Evolutionary conservation across 2,329 filamentous ascomycete species (phyloP).

Genomic region (Elsinoe ampelina): DNA sequence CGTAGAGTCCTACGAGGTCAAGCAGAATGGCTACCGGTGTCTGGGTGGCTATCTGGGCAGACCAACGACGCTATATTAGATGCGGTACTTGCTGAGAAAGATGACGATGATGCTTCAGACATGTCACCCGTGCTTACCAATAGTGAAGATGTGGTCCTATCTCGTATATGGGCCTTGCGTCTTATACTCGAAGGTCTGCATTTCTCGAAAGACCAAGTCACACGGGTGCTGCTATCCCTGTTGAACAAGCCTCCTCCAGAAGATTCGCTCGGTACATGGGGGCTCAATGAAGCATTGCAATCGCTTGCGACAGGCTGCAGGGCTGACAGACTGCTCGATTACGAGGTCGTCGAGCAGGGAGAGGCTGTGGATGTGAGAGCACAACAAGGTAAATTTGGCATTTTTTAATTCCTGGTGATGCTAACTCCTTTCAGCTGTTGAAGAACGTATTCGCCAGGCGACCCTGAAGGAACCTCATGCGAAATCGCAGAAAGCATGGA

Average conservation of each 20-base stretch:
- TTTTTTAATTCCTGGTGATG: background rate
- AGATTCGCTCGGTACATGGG: constrained; percentile 58
- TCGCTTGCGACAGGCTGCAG: constrained; percentile 77
- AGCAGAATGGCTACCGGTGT: constrained; percentile 60
- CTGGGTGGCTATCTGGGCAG: constrained; percentile 73
- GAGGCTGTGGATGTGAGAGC: background rate
- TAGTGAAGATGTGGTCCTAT: constrained; percentile 64
- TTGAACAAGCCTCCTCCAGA: constrained; percentile 52
- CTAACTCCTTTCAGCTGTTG: background rate
- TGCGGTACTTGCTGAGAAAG: constrained; percentile 57
- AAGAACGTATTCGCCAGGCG: background rate
- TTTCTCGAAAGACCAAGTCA: constrained; percentile 56
- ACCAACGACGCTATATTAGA: constrained; percentile 69
- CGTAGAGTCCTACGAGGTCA: constrained; percentile 71
- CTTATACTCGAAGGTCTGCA: constrained; percentile 59
- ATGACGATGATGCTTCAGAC: constrained; percentile 29
- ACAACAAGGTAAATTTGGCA: constrained; percentile 11
- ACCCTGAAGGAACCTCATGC: background rate
- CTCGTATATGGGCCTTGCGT: constrained; percentile 77
- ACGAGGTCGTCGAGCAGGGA: constrained; percentile 19
- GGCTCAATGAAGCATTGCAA: constrained; percentile 76
- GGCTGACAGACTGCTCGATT: constrained; percentile 24
- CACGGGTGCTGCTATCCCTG: constrained; percentile 56
- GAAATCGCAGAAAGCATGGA: background rate
- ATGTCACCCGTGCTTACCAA: background rate